Conservation (phyloP, 495 filamentous ascomycete species). For the Corynascus novoguineensis region DNA sequence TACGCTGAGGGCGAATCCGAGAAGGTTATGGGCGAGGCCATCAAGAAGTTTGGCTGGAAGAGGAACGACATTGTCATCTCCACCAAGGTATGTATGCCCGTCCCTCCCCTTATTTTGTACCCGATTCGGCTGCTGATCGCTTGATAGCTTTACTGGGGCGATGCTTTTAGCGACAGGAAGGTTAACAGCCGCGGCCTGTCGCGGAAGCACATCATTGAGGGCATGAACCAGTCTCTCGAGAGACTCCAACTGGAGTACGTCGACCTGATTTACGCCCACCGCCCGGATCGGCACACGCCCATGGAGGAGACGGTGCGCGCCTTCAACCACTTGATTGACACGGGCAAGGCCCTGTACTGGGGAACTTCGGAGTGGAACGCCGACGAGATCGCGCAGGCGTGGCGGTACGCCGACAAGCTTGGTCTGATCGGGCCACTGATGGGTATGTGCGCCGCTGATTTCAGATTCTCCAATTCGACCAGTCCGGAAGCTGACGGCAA, state of each 20-base stretch:
- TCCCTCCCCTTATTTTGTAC: not conserved
- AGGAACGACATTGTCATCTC: conserved; percentile 65
- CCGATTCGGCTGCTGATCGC: not conserved
- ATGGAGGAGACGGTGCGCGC: conserved; percentile 73
- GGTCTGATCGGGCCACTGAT: conserved; percentile 53
- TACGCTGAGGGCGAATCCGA: conserved; percentile 51
- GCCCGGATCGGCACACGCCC: conserved; percentile 65
- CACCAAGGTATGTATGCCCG: conserved; percentile 45
- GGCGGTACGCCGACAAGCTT: conserved; percentile 50
- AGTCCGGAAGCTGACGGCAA: not conserved
- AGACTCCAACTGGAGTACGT: conserved; percentile 62
- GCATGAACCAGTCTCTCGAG: conserved; percentile 51
- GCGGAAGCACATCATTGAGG: conserved; percentile 71
- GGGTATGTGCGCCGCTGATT: conserved; percentile 11
- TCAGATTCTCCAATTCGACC: not conserved
- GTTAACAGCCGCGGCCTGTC: conserved; percentile 54
- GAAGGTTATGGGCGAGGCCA: conserved; percentile 52
- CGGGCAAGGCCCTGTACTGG: conserved; percentile 68
- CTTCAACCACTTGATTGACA: conserved; percentile 67
- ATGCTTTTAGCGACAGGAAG: conserved; percentile 50
- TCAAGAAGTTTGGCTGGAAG: conserved; percentile 57
- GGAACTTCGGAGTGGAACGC: conserved; percentile 54
- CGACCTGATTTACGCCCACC: conserved; percentile 70
- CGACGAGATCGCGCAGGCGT: conserved; percentile 51
- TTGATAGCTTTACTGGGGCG: conserved; percentile 54